Conservation (phyloP, 345 rosid species). For the Cardiospermum halicacabum region DNA sequence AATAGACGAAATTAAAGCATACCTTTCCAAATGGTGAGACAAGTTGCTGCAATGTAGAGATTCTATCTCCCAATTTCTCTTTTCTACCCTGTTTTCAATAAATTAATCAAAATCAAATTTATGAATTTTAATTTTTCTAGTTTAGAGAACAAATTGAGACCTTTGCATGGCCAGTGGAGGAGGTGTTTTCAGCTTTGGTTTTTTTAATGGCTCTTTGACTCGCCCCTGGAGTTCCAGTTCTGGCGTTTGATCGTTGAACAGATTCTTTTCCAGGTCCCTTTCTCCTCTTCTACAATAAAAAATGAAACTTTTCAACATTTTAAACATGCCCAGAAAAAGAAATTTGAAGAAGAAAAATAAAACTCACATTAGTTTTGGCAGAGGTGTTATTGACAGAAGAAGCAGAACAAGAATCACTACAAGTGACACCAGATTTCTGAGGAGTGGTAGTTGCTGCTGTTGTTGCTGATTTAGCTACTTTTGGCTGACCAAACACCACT, state of each 20-base stretch:
- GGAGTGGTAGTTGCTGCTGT: not conserved
- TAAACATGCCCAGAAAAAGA: not conserved
- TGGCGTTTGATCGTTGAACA: slow-evolving; percentile 2
- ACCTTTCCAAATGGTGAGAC: slow-evolving; percentile 98
- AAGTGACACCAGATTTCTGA: slow-evolving; percentile 37
- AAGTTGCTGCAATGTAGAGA: slow-evolving; percentile 71
- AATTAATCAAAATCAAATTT: not conserved
- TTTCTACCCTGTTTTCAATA: slow-evolving; percentile 39
- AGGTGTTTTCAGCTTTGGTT: slow-evolving; percentile 40
- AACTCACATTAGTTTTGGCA: slow-evolving; percentile 30
- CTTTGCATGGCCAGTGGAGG: slow-evolving; percentile 43
- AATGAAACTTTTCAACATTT: not conserved
- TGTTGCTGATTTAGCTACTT: too few species aligned
- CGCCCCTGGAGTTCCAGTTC: slow-evolving; percentile 12
- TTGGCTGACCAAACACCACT: slow-evolving; percentile 21
- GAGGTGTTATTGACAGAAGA: slow-evolving; percentile 29
- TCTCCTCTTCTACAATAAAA: slow-evolving; percentile 44
- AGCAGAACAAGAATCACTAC: slow-evolving; percentile 40
- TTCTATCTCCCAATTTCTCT: slow-evolving; percentile 78
- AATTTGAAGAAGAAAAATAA: not conserved
- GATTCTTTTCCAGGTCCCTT: slow-evolving; percentile 27
- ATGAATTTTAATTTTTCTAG: not conserved
- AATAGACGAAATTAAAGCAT: too few species aligned
- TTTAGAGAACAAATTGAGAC: slow-evolving; percentile 23
- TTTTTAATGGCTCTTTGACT: slow-evolving; percentile 38